phyloP scores from a whole-genome alignment of 2,329 filamentous ascomycete genomes.

The Penicillium sp. region DNA sequence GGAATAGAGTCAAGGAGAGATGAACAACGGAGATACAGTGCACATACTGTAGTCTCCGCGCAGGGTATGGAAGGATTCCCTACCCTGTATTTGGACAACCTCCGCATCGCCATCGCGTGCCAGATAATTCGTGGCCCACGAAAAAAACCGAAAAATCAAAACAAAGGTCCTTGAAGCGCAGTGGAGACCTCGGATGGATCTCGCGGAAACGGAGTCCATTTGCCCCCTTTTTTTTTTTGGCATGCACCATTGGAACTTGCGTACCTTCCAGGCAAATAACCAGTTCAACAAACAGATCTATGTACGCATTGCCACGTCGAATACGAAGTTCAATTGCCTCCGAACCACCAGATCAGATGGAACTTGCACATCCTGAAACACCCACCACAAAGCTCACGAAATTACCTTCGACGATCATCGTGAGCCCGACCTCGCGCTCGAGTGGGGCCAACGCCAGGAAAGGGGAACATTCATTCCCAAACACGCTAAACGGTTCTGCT shows the following conservation, averaged over 20 bases:
- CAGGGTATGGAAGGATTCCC: not conserved
- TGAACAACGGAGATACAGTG: not conserved
- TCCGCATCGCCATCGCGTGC: slow-evolving; percentile 8
- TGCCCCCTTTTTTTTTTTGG: slow-evolving; percentile 3
- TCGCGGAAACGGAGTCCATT: slow-evolving; percentile 9
- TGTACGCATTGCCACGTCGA: not conserved
- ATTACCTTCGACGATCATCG: slow-evolving; percentile 26
- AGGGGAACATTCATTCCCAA: slow-evolving; percentile 15
- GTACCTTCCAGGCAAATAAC: not conserved
- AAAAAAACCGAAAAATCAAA: slow-evolving; percentile 8
- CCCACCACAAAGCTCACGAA: slow-evolving; percentile 16
- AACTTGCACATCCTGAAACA: slow-evolving; percentile 19
- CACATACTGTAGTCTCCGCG: too few relatives aligned
- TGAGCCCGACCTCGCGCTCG: slow-evolving; percentile 16
- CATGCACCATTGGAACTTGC: not conserved
- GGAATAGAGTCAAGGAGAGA: not conserved
- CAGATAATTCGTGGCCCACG: not conserved
- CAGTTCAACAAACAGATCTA: not conserved
- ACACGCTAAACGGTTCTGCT: slow-evolving; percentile 20
- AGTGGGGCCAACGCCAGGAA: slow-evolving; percentile 12
- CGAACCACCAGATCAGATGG: slow-evolving; percentile 11
- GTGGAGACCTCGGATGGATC: slow-evolving; percentile 27
- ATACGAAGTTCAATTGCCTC: not conserved
- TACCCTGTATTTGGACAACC: not conserved
- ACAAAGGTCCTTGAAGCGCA: slow-evolving; percentile 10